A percentile compares a stretch with the other conserved stretches of the same genome.
These are phyloP conservation scores for Cladophialophora bantiana DNA, from an alignment of 2,329 filamentous ascomycete genomes.

Conservation along the genomic window DNA sequence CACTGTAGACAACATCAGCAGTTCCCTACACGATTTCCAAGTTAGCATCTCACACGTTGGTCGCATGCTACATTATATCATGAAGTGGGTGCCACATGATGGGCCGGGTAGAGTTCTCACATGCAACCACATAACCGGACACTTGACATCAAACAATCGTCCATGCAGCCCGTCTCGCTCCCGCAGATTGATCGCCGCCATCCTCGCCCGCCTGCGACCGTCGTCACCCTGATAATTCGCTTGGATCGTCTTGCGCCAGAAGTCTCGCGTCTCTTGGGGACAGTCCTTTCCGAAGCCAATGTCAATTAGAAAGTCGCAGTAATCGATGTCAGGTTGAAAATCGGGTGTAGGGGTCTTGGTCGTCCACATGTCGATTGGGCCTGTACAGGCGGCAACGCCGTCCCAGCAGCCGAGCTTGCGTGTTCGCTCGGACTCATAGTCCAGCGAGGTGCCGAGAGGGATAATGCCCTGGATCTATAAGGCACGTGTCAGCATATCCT, in stretches of 20 bases:
- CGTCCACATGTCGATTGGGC: constrained; percentile 52
- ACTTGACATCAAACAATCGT: constrained; percentile 56
- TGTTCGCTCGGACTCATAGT: constrained; percentile 56
- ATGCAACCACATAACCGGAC: constrained; percentile 61
- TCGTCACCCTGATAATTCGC: constrained; percentile 58
- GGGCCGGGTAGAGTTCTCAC: constrained; percentile 39
- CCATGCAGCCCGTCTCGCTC: constrained; percentile 58
- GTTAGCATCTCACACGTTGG: constrained; percentile 13
- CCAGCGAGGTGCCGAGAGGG: constrained; percentile 60
- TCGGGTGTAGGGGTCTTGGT: constrained; percentile 48
- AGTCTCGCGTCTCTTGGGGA: constrained; percentile 48
- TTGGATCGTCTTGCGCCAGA: constrained; percentile 55
- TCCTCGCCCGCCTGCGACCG: constrained; percentile 55
- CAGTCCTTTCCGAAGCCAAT: constrained; percentile 56
- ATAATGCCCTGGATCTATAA: constrained; percentile 59
- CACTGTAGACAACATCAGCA: constrained; percentile 51
- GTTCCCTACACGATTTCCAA: constrained; percentile 47
- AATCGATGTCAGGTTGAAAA: constrained; percentile 53
- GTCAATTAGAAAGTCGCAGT: constrained; percentile 55
- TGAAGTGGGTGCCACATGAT: neutral
- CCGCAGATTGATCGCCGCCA: constrained; percentile 58
- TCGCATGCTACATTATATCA: neutral
- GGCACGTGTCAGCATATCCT: neutral
- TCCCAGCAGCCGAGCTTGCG: constrained; percentile 59
- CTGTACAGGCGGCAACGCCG: constrained; percentile 44